A percentile compares a stretch with the other conserved stretches of the same genome.
These are phyloP conservation scores for Aspergillus diversus DNA, from an alignment of 495 filamentous ascomycete genomes.

Conservation along the genomic window DNA sequence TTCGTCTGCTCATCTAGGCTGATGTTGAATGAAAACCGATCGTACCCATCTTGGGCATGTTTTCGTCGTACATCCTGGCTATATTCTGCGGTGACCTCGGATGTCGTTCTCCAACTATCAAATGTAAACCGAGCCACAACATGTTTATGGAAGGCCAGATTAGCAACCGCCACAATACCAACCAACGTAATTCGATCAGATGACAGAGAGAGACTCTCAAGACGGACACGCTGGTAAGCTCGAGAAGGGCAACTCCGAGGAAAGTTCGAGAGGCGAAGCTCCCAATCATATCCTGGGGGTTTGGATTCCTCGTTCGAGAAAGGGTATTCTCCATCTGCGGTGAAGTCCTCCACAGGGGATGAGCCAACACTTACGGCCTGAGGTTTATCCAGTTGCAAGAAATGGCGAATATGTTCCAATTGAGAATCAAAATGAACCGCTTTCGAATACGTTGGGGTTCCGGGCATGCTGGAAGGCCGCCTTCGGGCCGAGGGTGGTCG, in stretches of 20 bases:
- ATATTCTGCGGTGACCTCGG: conserved; percentile 88
- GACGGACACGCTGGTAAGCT: conserved; percentile 64
- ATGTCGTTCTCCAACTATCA: conserved; percentile 98
- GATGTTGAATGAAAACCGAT: conserved; percentile 92
- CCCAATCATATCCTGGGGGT: conserved; percentile 74
- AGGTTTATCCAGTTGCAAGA: conserved; percentile 88
- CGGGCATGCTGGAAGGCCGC: conserved; percentile 94
- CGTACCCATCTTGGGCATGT: conserved; percentile 68
- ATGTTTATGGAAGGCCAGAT: conserved; percentile 85
- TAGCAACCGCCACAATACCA: conserved; percentile 81
- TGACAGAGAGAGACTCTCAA: conserved; percentile 86
- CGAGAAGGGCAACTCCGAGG: conserved; percentile 69
- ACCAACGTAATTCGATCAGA: conserved; percentile 81
- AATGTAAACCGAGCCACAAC: conserved; percentile 92
- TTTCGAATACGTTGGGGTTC: conserved; percentile 93
- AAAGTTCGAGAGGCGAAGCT: conserved; percentile 82
- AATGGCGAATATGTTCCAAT: conserved; percentile 93
- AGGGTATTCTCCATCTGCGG: conserved; percentile 83
- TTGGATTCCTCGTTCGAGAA: conserved; percentile 64
- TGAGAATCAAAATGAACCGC: conserved; percentile 95
- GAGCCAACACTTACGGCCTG: conserved; percentile 93
- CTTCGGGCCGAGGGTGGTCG: conserved; percentile 69
- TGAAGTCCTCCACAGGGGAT: conserved; percentile 88
- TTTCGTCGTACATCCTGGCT: conserved; percentile 74
- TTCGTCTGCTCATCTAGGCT: conserved; percentile 89